phyloP scores from a whole-genome alignment of 2,329 filamentous ascomycete species.

The Epichloe glyceriae region DNA sequence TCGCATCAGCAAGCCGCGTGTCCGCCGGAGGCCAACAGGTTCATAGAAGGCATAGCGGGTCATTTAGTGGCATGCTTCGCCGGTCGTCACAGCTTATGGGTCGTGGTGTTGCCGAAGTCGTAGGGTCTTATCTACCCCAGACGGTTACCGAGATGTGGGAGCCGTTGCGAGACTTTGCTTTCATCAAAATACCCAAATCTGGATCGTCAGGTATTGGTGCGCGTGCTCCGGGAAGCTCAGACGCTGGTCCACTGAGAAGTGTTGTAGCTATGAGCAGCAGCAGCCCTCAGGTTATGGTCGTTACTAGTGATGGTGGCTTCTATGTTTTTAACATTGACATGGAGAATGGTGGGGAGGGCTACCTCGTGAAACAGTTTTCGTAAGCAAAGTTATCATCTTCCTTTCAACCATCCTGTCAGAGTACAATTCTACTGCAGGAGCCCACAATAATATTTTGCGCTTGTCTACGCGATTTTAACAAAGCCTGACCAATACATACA shows the following conservation, averaged over 20 bases:
- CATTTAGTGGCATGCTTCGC: constrained; percentile 81
- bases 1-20: constrained; percentile 14
- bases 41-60: constrained; percentile 50
- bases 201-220: constrained; percentile 10
- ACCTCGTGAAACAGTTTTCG: constrained; percentile 85
- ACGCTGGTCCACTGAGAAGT: constrained; percentile 52
- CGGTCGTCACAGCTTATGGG: constrained; percentile 90
- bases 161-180: constrained; percentile 86
- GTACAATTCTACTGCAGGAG: not conserved
- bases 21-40: constrained; percentile 14
- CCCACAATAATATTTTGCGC: not conserved
- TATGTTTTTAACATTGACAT: constrained; percentile 94
- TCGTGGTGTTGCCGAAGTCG: constrained; percentile 73
- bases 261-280: constrained; percentile 97
- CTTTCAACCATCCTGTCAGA: not conserved
- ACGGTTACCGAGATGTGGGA: constrained; percentile 98
- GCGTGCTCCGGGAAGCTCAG: constrained; percentile 18
- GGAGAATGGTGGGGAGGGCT: constrained; percentile 86
- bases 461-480: not conserved
- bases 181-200: constrained; percentile 75
- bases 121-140: constrained; percentile 83
- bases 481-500: constrained; percentile 13
- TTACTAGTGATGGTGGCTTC: constrained; percentile 89
- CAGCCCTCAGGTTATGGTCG: constrained; percentile 93
- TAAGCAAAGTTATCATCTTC: constrained; percentile 35